Base-by-base conservation (phyloP, 2,329 filamentous ascomycete species). In the Aureobasidium sp. region DNA sequence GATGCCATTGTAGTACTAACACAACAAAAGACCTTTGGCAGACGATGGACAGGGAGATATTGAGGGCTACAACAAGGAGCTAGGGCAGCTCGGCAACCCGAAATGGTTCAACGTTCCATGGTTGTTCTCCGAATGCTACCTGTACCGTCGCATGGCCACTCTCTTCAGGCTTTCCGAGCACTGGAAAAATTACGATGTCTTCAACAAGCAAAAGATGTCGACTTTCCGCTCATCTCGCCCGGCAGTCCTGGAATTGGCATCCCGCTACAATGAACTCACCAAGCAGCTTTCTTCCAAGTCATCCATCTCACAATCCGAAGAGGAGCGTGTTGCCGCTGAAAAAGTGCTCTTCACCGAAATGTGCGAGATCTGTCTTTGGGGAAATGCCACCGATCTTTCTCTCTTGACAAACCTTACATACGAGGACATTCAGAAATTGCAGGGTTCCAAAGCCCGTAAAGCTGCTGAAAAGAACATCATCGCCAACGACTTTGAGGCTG, bases 321-420 rank as follows among this genome's bases (percentile, higher is more conserved):
- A 75, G 51, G 72, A 83, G 59, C 65, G 82, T 45, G 78, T 81
- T 25, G 80, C 85, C 53, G 83, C 87, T 0, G 87, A 94, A 66
- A 81, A 82, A 65, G 70, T 90, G 0, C 74, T 96, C 22, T 97
- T 97, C 71, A 78, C 78, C 21, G 91, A 97, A 67, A 94, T 97
- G 86, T 90, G 85, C 70, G 89, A 96, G 74, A 93, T 96, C 61
- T 96, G 90, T 66, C 79, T 97, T 2, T 97, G 91, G 91, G 91
- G 91, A 10, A 97, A 97, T 68, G 93, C 91, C 1, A 97, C 91
- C 0, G 93, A 97, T 68, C 76, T 97, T 12, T 95, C 89, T 0
- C 84, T 97, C 17, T 77, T 97, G 53, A 95, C 90, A 0, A 90
- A 85, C 61, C 78, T 96, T 53, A 88, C 86, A 1, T 95, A 95